phyloP scores from a whole-genome alignment of 2,329 filamentous ascomycete genomes.

The Aspergillus thermomutatus region DNA sequence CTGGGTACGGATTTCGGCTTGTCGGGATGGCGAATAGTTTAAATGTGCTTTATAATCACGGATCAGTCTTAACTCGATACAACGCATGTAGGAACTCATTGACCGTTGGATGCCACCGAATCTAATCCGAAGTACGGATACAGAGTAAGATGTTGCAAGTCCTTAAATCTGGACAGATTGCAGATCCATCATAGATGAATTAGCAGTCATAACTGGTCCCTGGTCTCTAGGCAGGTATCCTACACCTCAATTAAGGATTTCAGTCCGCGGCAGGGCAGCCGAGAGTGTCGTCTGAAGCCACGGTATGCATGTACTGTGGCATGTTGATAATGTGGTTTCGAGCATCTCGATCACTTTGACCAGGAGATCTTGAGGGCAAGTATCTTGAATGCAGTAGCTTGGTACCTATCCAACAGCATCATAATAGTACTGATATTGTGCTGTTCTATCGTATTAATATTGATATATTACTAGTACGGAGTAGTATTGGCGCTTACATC shows the following conservation, averaged over 20 bases:
- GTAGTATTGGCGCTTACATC: not conserved
- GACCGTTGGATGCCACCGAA: not conserved
- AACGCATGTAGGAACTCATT: not conserved
- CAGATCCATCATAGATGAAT: not conserved
- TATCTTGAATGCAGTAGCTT: not conserved
- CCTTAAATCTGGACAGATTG: not conserved
- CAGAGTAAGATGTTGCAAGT: not conserved
- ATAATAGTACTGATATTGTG: not conserved
- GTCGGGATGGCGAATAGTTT: conserved; percentile 1
- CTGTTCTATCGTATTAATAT: not conserved
- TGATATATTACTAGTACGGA: not conserved
- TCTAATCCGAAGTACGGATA: not conserved
- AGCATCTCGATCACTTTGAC: not conserved
- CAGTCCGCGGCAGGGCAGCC: not conserved
- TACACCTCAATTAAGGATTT: not conserved
- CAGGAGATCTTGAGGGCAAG: not conserved
- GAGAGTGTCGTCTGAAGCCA: not conserved
- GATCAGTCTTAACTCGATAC: not conserved
- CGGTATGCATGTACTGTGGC: conserved; percentile 2
- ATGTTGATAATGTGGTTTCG: not conserved
- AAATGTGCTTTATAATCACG: not conserved
- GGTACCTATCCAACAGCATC: too few species aligned
- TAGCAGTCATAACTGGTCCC: not conserved
- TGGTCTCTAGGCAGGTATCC: not conserved
- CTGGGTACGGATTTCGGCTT: conserved; percentile 1